A percentile compares a stretch with the other conserved stretches of the same genome.
Evolutionary conservation across 2,329 filamentous ascomycete species (phyloP).

Genomic region (Ophiocordyceps robertsii): DNA sequence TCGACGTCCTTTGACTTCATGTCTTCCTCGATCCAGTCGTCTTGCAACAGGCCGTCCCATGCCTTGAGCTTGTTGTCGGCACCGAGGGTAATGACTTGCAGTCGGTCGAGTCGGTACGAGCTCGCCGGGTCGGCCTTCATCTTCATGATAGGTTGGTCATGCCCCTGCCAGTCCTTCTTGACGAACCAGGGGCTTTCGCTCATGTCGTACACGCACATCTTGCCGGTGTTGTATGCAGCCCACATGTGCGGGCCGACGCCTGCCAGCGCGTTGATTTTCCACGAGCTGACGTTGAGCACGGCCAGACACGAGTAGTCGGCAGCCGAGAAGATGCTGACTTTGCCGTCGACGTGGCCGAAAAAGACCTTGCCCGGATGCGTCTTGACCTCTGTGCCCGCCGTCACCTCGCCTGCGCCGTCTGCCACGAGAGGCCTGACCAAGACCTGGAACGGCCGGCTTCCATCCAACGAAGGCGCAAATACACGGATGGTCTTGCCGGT

Average conservation of each 20-base stretch:
- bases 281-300: constrained; percentile 75
- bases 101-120: constrained; percentile 70
- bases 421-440: constrained; percentile 57
- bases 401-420: constrained; percentile 71
- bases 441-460: constrained; percentile 60
- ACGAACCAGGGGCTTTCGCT: constrained; percentile 71
- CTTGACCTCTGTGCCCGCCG: constrained; percentile 63
- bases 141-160: constrained; percentile 68
- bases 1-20: constrained; percentile 76
- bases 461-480: constrained; percentile 59
- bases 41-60: constrained; percentile 88
- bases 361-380: constrained; percentile 69
- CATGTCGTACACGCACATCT: constrained; percentile 86
- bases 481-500: constrained; percentile 77
- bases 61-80: constrained; percentile 71
- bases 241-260: constrained; percentile 75
- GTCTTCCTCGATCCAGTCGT: constrained; percentile 83
- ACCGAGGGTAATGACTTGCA: constrained; percentile 77
- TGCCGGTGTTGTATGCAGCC: constrained; percentile 91
- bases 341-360: constrained; percentile 86
- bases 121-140: constrained; percentile 69
- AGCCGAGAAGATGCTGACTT: constrained; percentile 83
- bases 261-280: constrained; percentile 83
- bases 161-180: constrained; percentile 90
- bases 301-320: constrained; percentile 64